These are phyloP conservation scores for Wickerhamomyces mucosus DNA, from an alignment of 805 yeast genomes.

Conservation along the genomic window DNA sequence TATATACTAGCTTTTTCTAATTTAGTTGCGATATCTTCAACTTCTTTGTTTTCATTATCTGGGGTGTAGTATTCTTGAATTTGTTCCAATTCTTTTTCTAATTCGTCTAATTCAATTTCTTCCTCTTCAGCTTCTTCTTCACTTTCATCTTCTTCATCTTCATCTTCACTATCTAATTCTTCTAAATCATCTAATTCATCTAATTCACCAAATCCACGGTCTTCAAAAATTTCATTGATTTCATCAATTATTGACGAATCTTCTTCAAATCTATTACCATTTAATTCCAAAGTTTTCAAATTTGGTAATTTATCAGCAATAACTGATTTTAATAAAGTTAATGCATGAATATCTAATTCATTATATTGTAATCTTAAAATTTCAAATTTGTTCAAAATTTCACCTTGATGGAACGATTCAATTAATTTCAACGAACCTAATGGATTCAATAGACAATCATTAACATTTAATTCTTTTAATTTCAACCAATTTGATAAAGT, in stretches of 20 bases:
- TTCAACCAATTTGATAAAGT: constrained; percentile 53
- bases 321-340: constrained; percentile 48
- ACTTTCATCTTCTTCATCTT: constrained; percentile 32
- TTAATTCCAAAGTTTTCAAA: constrained; percentile 65
- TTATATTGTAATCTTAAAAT: constrained; percentile 75
- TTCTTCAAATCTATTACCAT: constrained; percentile 90
- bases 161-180: constrained; percentile 60
- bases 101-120: constrained; percentile 12
- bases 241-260: constrained; percentile 63
- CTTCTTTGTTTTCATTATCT: constrained; percentile 32
- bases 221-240: constrained; percentile 54
- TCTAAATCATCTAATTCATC: constrained; percentile 95
- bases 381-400: constrained; percentile 35
- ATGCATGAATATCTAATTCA: constrained; percentile 63
- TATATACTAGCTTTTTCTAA: constrained; percentile 46
- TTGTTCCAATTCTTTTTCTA: constrained; percentile 31
- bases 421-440: constrained; percentile 58
- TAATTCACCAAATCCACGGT: constrained; percentile 69
- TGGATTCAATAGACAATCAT: constrained; percentile 80
- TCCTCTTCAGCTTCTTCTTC: constrained; percentile 33
- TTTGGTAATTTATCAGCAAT: constrained; percentile 46
- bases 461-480: constrained; percentile 71
- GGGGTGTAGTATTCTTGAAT: constrained; percentile 33
- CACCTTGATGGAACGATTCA: constrained; percentile 35
- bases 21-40: constrained; percentile 48